Conservation (phyloP, 306 rosid genomes). For the Pueraria montana region DNA sequence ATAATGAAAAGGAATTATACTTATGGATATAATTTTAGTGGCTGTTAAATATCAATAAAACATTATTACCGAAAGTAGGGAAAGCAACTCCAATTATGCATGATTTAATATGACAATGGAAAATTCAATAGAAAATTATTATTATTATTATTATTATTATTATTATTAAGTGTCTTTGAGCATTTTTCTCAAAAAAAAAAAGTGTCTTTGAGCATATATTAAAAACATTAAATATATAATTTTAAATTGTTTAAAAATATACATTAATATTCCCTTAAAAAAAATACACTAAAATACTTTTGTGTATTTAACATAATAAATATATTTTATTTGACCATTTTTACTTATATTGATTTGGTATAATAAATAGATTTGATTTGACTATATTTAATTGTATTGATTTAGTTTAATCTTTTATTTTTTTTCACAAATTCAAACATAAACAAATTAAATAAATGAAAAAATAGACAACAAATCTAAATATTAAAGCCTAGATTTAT, state of each 20-base stretch:
- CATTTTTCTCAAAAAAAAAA: too few species aligned
- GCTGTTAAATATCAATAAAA: constrained; percentile 5
- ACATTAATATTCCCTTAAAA: too few species aligned
- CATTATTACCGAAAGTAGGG: not conserved
- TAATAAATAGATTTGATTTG: not conserved
- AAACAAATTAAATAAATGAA: too few species aligned
- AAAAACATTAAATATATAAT: too few species aligned
- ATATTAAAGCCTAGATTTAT: not conserved
- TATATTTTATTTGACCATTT: not conserved
- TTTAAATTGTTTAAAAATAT: not conserved
- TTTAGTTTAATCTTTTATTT: too few species aligned
- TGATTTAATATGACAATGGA: constrained; percentile 5
- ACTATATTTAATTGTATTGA: too few species aligned
- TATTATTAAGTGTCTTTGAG: not conserved
- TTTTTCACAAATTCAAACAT: not conserved
- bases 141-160: not conserved
- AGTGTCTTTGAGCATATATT: not conserved
- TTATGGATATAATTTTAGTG: not conserved
- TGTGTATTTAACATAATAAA: not conserved
- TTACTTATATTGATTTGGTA: too few species aligned
- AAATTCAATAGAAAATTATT: not conserved
- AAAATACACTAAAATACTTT: not conserved
- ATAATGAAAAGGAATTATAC: not conserved
- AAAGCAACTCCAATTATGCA: not conserved
- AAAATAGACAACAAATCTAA: not conserved